Conservation (phyloP, 208 protist genomes). For the Angomonas ambiguus region DNA sequence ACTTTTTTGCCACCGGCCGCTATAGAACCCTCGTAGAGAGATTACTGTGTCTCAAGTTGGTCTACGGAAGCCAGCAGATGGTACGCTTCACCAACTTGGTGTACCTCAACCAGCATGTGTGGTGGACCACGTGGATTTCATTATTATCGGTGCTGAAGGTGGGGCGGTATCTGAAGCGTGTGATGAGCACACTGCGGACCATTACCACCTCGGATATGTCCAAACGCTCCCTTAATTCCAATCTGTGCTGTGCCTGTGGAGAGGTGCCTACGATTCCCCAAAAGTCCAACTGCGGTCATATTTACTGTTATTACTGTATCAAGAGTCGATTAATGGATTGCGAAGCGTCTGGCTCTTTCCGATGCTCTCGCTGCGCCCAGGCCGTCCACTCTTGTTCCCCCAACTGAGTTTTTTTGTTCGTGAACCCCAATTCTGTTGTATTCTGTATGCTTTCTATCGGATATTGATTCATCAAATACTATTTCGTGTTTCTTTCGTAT, state of each 20-base stretch:
- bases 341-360: slow-evolving; percentile 58
- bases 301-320: slow-evolving; percentile 93
- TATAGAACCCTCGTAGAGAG: slow-evolving; percentile 85
- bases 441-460: background rate
- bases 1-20: slow-evolving; percentile 82
- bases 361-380: slow-evolving; percentile 64
- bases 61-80: slow-evolving; percentile 81
- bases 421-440: background rate
- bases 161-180: slow-evolving; percentile 56
- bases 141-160: slow-evolving; percentile 70
- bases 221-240: slow-evolving; percentile 24
- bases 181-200: slow-evolving; percentile 38
- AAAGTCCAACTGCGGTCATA: slow-evolving; percentile 84
- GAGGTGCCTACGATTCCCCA: slow-evolving; percentile 56
- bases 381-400: slow-evolving; percentile 50
- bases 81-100: slow-evolving; percentile 77
- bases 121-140: slow-evolving; percentile 74
- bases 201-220: slow-evolving; percentile 22
- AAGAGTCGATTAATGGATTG: slow-evolving; percentile 72
- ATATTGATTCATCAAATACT: too few species aligned
- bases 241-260: slow-evolving; percentile 74
- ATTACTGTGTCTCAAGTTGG: slow-evolving; percentile 72
- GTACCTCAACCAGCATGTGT: slow-evolving; percentile 87
- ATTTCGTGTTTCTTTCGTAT: background rate
- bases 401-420: slow-evolving; percentile 18